phyloP scores from a whole-genome alignment of 371 early-diverging fungal genomes.

The Mortierella sp. region DNA sequence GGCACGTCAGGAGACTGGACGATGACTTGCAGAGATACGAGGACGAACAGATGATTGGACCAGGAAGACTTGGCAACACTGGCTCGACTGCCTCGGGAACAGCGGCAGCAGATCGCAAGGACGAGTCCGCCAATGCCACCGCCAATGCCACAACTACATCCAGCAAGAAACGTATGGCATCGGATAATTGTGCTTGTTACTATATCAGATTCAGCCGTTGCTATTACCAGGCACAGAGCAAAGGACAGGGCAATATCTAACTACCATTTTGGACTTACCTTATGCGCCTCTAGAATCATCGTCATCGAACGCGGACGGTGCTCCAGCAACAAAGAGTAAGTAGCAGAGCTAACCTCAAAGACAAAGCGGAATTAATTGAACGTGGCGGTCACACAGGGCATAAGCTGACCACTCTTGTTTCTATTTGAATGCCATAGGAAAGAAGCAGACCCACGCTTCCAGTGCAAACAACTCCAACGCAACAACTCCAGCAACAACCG shows the following conservation, averaged over 20 bases:
- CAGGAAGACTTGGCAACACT: slow-evolving; percentile 60
- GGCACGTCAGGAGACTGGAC: slow-evolving; percentile 92
- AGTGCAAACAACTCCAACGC: slow-evolving; percentile 24
- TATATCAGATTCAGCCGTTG: neutral
- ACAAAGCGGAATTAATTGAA: neutral
- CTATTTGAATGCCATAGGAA: slow-evolving; percentile 22
- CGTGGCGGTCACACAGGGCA: neutral
- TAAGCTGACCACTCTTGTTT: neutral
- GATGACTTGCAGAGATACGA: slow-evolving; percentile 92
- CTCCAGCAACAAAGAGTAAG: slow-evolving; percentile 51
- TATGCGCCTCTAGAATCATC: slow-evolving; percentile 9
- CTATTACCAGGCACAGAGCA: neutral
- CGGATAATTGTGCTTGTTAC: too few species aligned
- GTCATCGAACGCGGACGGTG: slow-evolving; percentile 33
- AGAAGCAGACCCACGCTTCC: slow-evolving; percentile 31
- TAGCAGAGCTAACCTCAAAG: neutral
- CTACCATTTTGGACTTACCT: neutral
- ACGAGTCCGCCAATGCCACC: slow-evolving; percentile 42
- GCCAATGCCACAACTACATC: slow-evolving; percentile 23
- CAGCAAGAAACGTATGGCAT: slow-evolving; percentile 43
- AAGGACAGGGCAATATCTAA: neutral
- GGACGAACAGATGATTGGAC: slow-evolving; percentile 86
- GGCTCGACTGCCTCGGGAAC: slow-evolving; percentile 25
- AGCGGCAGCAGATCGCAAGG: slow-evolving; percentile 46
- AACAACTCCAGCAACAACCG: slow-evolving; percentile 23